A percentile compares a stretch with the other conserved stretches of the same genome.
Evolutionary conservation across 1,284 basidiomycete genomes (phyloP).

Genomic region (Sanghuangporus weigelae): DNA sequence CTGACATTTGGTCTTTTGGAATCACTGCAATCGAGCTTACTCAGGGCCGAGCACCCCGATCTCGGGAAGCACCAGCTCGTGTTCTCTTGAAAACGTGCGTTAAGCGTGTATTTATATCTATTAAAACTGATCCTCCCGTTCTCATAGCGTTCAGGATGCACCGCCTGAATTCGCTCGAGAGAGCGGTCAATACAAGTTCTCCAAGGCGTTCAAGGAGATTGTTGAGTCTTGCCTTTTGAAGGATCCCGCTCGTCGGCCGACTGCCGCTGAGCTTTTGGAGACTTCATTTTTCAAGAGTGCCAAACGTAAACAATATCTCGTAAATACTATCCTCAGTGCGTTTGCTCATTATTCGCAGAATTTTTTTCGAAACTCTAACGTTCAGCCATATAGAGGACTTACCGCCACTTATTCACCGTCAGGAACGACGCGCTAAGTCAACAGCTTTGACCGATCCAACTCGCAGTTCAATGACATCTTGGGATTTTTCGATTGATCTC

Average conservation of each 20-base stretch:
- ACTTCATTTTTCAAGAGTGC: constrained; percentile 76
- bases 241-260: constrained; percentile 76
- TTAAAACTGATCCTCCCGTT: constrained; percentile 3
- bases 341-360: constrained; percentile 13
- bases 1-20: constrained; percentile 91
- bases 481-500: constrained; percentile 12
- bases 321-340: constrained; percentile 67
- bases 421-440: constrained; percentile 47
- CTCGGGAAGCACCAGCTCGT: constrained; percentile 66
- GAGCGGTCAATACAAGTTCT: constrained; percentile 73
- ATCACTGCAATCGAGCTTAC: constrained; percentile 85
- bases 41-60: constrained; percentile 78
- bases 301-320: constrained; percentile 71
- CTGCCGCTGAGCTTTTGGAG: constrained; percentile 71
- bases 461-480: constrained; percentile 14
- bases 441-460: background rate
- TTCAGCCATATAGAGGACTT: constrained; percentile 40
- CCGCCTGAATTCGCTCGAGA: constrained; percentile 72
- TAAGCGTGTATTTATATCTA: constrained; percentile 8
- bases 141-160: constrained; percentile 52
- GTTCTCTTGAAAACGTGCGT: constrained; percentile 72
- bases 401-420: constrained; percentile 63
- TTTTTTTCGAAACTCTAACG: background rate
- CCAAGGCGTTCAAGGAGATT: constrained; percentile 76
- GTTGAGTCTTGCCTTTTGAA: constrained; percentile 79